Base-by-base conservation (phyloP, 305 asterid species). In the Solanum aculeatissimum region DNA sequence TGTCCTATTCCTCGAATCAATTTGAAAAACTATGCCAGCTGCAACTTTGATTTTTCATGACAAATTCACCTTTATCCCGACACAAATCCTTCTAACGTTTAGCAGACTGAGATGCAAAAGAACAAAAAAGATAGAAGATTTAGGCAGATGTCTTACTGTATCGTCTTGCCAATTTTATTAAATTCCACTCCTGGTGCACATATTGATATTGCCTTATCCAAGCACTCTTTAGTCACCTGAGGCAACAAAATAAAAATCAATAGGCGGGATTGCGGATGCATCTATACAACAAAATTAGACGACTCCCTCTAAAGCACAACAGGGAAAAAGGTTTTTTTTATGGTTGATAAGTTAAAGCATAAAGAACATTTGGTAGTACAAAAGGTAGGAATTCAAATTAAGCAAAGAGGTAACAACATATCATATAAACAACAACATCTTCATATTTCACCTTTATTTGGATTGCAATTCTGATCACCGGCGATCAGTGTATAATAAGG, bases 141-240 rank as follows among this genome's bases (percentile, higher is more conserved):
- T 69, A 42, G 69, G 87, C 79, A 86, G 68, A 86, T 81, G 86
- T 65, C 98, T 92, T 92, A 97, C 99, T 97, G 93, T 90, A 97
- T 95, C 83, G 89, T 91, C 89, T 89, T 92, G 91, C 99, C 99
- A 86, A 97, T 97, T 84, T 87, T 89, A 49, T 92, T 97, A 81
- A 88, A 93, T 87, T 95, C 97, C 68, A 94, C 93, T 80, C 98
- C 98, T 9, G 99, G 97, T 55, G 93, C 98, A 88, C 99, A 97
- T 82, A 95, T 88, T 54, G 99, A 90, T 87, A 97, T 94, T 80
- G 99, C 98, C 87, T 88, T 91, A 83, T 94, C 92, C 32, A 97
- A 92, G 89, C 95, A 93, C 87, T 94, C 98, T 90, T 94, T 92
- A 53, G 99, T 94, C 62, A 95, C 97, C 98, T 97, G 80, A 86